Evolutionary conservation across 805 yeast genomes (phyloP).

Genomic region (Metschnikowia bowlesiae): DNA sequence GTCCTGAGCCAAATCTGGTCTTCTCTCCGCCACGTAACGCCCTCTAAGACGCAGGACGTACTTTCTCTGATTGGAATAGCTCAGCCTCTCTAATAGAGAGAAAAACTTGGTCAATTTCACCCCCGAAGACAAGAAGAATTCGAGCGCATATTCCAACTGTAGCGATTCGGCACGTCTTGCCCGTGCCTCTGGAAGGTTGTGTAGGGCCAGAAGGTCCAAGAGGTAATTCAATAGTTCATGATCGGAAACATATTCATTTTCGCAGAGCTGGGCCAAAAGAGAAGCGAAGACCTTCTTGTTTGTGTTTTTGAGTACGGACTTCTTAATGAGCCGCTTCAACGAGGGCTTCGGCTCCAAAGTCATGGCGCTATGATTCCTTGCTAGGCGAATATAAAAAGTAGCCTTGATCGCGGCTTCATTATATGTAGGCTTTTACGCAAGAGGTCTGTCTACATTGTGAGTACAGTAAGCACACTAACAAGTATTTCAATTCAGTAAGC

Average conservation of each 20-base stretch:
- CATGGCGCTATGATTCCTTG: not conserved
- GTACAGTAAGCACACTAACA: not conserved
- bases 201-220: slow-evolving; percentile 16
- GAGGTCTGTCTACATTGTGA: not conserved
- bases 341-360: slow-evolving; percentile 7
- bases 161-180: slow-evolving; percentile 3
- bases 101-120: slow-evolving; percentile 22
- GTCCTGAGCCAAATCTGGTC: slow-evolving; percentile 5
- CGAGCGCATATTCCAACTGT: slow-evolving; percentile 17
- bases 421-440: not conserved
- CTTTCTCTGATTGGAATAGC: slow-evolving; percentile 9
- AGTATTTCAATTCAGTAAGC: not conserved
- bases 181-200: not conserved
- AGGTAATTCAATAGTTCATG: slow-evolving; percentile 25
- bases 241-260: slow-evolving; percentile 17
- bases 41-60: slow-evolving; percentile 13
- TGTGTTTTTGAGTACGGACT: slow-evolving; percentile 18
- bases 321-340: slow-evolving; percentile 17
- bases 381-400: not conserved
- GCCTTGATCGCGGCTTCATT: not conserved
- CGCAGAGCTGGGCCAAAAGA: slow-evolving; percentile 27
- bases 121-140: slow-evolving; percentile 16
- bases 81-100: slow-evolving; percentile 15
- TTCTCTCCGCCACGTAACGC: not conserved
- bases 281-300: slow-evolving; percentile 23